A percentile compares a stretch with the other conserved stretches of the same genome.
Evolutionary conservation across 352 stramenopile species (phyloP).

Genomic region (Pythium aphanidermatum): DNA sequence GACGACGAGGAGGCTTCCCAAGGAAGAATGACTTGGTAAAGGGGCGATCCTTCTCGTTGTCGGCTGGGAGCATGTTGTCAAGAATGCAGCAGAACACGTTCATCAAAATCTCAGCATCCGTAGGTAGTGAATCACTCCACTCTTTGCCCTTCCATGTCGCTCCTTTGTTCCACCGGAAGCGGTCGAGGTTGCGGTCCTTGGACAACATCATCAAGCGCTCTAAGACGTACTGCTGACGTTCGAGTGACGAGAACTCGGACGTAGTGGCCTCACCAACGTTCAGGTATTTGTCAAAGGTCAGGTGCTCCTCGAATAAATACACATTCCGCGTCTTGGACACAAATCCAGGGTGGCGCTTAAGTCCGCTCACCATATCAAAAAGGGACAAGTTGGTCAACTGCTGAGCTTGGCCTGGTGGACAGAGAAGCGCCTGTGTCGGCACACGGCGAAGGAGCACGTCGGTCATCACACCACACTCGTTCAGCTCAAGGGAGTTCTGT

Average conservation of each 20-base stretch:
- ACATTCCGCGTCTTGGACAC: conserved; percentile 68
- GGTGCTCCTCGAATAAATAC: conserved; percentile 78
- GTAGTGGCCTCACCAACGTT: conserved; percentile 71
- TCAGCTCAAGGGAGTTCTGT: conserved; percentile 75
- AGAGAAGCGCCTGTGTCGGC: conserved; percentile 68
- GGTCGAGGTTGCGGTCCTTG: conserved; percentile 79
- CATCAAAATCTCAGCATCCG: conserved; percentile 82
- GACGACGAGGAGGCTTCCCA: conserved; percentile 56
- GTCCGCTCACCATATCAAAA: conserved; percentile 59
- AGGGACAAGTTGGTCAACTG: conserved; percentile 83
- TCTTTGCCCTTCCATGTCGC: conserved; percentile 81
- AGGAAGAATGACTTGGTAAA: conserved; percentile 85
- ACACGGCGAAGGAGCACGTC: conserved; percentile 70
- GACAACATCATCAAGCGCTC: conserved; percentile 83
- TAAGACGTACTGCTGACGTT: conserved; percentile 80
- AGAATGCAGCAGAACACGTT: conserved; percentile 87
- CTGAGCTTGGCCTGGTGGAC: conserved; percentile 58
- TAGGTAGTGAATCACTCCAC: conserved; percentile 71
- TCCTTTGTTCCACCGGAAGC: conserved; percentile 80
- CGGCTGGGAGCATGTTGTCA: conserved; percentile 78
- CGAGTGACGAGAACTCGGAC: conserved; percentile 64
- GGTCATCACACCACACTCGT: conserved; percentile 70
- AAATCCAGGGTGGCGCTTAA: conserved; percentile 67
- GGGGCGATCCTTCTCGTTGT: conserved; percentile 68
- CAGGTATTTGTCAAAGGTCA: conserved; percentile 80